Evolutionary conservation across 2,329 filamentous ascomycete species (phyloP), one percentile per base, ranked within the genome.

Genomic region (Nothomitra cinnamomea): DNA sequence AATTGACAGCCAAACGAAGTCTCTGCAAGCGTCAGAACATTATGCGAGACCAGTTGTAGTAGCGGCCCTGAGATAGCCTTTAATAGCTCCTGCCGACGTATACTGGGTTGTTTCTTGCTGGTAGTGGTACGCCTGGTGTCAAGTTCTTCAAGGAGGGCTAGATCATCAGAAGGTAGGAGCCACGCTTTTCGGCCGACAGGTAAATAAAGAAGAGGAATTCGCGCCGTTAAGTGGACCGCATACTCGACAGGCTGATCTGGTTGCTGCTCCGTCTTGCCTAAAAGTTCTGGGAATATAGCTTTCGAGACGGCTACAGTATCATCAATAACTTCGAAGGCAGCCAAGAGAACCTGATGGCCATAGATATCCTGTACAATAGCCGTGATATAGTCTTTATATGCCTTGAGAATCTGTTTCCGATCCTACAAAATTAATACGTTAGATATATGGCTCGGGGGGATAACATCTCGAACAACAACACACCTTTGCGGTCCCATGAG

Each of bases 301-400:
- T 94, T 96, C 51, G 81, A 76, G 2, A 81, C 86, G 62, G 95
- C 74, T 58, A 94, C 89, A 8, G 92, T 98, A 65, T 98, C 92
- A 61, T 98, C 92, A 50, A 95, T 81, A 50, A 95, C 82, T 61
- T 96, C 92, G 64, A 89, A 88, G 1, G 87, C 87, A 1, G 88
- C 77, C 54, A 96, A 75, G 35, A 98, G 78, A 53, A 96, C 77
- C 57, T 83, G 74, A 63, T 95, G 87, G 1, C 81, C 92, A 61
- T 89, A 69, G 5, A 74, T 66, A 63, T 98, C 90, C 49, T 79
- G 81, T 2, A 88, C 86, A 79, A 98, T 87, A 58, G 85, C 72
- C 63, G 89, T 82, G 58, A 94, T 79, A 10, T 83, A 92, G 60
- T 94, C 88, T 66, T 94, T 94, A 78, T 87, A 95, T 52, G 83